phyloP scores from a whole-genome alignment of 208 protist genomes.

The Acanthamoeba healyi region DNA sequence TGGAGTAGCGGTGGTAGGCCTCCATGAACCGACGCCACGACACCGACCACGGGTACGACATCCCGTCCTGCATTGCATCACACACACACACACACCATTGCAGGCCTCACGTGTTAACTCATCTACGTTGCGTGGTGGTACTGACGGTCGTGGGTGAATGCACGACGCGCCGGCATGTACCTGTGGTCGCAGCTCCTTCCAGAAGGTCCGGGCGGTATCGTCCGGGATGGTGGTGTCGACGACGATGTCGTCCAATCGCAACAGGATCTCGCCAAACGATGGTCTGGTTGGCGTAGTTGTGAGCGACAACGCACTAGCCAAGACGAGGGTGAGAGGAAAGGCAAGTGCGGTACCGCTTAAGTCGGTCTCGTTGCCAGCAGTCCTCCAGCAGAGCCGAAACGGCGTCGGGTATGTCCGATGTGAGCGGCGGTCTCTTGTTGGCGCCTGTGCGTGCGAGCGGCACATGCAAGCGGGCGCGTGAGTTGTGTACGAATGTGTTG shows the following conservation, averaged over 20 bases:
- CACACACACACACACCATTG: background rate
- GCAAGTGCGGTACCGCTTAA: background rate
- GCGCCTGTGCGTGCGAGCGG: background rate
- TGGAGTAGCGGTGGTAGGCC: background rate
- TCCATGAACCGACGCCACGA: background rate
- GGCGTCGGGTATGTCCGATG: background rate
- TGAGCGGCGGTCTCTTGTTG: conserved; percentile 15
- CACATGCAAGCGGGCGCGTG: background rate
- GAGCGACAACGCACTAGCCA: no score
- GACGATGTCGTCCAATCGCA: background rate
- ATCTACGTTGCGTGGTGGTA: no score
- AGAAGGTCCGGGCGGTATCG: background rate
- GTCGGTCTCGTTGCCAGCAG: conserved; percentile 35
- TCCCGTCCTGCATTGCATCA: background rate
- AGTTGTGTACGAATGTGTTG: background rate
- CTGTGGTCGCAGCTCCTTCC: background rate
- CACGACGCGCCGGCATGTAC: background rate
- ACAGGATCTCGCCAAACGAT: background rate
- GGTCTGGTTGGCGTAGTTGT: background rate
- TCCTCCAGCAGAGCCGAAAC: background rate
- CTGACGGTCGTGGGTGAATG: no score
- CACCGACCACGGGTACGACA: conserved; percentile 26
- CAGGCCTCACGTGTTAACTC: no score
- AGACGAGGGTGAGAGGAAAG: no score
- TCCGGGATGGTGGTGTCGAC: background rate